Evolutionary conservation across 179 eudicot species (phyloP).

Genomic region (Beta corolliflora): DNA sequence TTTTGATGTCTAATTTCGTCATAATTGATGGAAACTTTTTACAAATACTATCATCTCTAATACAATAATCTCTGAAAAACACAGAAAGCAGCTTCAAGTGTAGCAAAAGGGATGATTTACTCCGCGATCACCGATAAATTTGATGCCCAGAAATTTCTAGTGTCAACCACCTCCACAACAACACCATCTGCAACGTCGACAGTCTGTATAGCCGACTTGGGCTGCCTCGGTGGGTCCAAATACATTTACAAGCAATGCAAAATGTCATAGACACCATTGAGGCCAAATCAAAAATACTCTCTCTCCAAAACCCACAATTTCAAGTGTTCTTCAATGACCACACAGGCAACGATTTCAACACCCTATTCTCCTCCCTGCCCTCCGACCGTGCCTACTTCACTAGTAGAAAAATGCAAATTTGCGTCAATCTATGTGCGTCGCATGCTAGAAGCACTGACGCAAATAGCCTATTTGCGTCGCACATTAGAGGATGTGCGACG

Average conservation of each 20-base stretch:
- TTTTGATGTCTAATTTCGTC: too few species aligned
- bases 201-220: neutral
- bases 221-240: neutral
- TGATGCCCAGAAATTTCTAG: neutral
- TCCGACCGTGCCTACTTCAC: neutral
- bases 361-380: conserved; percentile 6
- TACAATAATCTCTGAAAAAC: neutral
- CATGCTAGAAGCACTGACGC: too few species aligned
- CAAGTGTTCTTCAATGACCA: conserved; percentile 8
- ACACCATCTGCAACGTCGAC: neutral
- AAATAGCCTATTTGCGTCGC: too few species aligned
- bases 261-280: neutral
- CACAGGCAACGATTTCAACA: neutral
- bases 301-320: neutral
- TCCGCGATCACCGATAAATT: neutral
- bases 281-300: neutral
- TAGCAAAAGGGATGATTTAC: neutral
- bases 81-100: neutral
- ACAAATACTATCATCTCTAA: neutral
- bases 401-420: too few species aligned
- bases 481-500: too few species aligned
- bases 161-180: neutral
- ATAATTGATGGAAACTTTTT: neutral
- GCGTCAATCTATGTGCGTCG: too few species aligned
- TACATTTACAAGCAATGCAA: conserved; percentile 8